phyloP scores from a whole-genome alignment of 345 rosid species.

The Salix viminalis region DNA sequence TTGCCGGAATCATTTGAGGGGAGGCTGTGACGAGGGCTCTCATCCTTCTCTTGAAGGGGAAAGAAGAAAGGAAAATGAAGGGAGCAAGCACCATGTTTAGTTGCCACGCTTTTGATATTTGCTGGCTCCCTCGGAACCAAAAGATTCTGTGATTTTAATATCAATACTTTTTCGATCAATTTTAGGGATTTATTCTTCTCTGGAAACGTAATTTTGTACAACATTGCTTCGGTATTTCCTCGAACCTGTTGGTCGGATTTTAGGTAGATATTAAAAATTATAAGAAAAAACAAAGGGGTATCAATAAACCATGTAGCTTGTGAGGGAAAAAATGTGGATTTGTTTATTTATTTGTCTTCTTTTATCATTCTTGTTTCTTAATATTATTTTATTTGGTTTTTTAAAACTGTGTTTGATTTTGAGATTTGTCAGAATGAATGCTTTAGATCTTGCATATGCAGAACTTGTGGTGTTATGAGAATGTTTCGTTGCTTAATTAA shows the following conservation, averaged over 20 bases:
- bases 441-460: too few relatives aligned
- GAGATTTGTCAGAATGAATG: too few relatives aligned
- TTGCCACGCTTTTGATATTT: neutral
- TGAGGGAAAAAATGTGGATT: too few relatives aligned
- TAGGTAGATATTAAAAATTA: neutral
- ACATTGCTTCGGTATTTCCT: neutral
- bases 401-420: too few relatives aligned
- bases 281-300: too few relatives aligned
- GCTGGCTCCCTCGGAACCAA: neutral
- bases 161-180: neutral
- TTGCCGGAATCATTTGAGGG: neutral
- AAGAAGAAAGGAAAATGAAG: neutral
- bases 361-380: too few relatives aligned
- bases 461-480: too few relatives aligned
- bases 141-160: neutral
- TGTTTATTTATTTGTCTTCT: too few relatives aligned
- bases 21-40: neutral
- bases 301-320: too few relatives aligned
- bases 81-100: neutral
- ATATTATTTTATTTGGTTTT: too few relatives aligned
- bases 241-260: neutral
- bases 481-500: too few relatives aligned
- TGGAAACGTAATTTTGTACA: neutral
- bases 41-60: neutral
- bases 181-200: neutral